Percentiles rank a stretch among this genome's conserved stretches.
Conservation (phyloP, 164 flowering plant genomes). For the Akebia trifoliata region DNA sequence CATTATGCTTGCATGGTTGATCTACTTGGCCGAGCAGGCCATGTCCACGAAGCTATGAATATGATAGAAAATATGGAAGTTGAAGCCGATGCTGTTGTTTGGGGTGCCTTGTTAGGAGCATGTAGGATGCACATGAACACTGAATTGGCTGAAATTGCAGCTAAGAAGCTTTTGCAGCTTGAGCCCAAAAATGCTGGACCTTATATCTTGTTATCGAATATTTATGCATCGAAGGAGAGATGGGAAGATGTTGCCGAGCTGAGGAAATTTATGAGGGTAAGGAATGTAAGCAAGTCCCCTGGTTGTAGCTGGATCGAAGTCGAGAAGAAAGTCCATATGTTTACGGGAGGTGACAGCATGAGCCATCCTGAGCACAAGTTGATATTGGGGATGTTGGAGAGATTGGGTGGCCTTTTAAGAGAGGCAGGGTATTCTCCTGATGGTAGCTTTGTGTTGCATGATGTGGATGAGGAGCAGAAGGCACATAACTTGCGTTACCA, state of each 20-base stretch:
- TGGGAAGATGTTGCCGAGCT: constrained; percentile 57
- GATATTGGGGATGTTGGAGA: constrained; percentile 52
- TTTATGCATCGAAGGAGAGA: constrained; percentile 63
- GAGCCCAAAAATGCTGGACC: constrained; percentile 76
- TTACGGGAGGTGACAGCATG: constrained; percentile 52
- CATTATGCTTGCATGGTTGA: constrained; percentile 87
- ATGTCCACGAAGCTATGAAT: constrained; percentile 51
- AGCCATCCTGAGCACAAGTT: constrained; percentile 47
- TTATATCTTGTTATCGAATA: constrained; percentile 56
- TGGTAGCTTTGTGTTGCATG: constrained; percentile 64
- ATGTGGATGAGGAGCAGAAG: constrained; percentile 86
- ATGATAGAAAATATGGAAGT: constrained; percentile 53
- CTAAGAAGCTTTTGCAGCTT: constrained; percentile 54
- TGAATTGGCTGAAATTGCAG: constrained; percentile 74
- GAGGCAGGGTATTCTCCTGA: constrained; percentile 77
- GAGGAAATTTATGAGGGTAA: constrained; percentile 51
- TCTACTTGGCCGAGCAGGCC: constrained; percentile 74
- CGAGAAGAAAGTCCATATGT: constrained; percentile 71
- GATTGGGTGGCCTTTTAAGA: constrained; percentile 39
- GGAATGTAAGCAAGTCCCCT: constrained; percentile 54
- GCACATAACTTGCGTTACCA: constrained; percentile 49
- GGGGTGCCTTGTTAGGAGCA: constrained; percentile 83
- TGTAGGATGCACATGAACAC: constrained; percentile 59
- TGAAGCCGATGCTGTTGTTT: constrained; percentile 71
- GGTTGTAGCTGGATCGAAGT: constrained; percentile 90